These are phyloP conservation scores for Tetrapyrgos nigripes DNA, from an alignment of 1,284 basidiomycete genomes.

Conservation along the genomic window DNA sequence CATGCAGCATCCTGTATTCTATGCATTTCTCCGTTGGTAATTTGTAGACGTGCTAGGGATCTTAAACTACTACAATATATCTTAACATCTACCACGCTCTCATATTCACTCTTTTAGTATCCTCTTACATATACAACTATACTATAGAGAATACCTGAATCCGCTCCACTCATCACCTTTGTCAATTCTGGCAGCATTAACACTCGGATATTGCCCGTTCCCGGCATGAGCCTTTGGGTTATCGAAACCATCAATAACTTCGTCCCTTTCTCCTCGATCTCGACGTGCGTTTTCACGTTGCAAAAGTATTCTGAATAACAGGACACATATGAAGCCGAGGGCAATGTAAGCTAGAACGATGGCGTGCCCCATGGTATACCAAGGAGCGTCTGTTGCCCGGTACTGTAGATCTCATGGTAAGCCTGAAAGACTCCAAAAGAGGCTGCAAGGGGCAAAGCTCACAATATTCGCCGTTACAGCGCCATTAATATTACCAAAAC, in stretches of 20 bases:
- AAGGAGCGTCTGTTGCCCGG: constrained; percentile 53
- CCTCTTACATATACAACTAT: neutral
- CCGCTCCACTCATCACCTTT: constrained; percentile 68
- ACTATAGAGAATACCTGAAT: constrained; percentile 50
- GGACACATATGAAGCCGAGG: constrained; percentile 49
- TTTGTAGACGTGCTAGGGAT: constrained; percentile 17
- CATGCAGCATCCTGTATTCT: constrained; percentile 10
- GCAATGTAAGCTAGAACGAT: constrained; percentile 15
- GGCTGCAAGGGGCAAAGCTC: neutral
- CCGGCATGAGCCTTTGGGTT: constrained; percentile 43
- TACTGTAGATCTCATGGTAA: constrained; percentile 47
- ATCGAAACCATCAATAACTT: constrained; percentile 58
- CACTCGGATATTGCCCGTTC: constrained; percentile 52
- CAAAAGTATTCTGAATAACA: constrained; percentile 61
- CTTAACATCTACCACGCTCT: neutral
- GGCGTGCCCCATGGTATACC: constrained; percentile 14
- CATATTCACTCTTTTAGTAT: neutral
- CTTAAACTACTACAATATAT: constrained; percentile 31
- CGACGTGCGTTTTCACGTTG: constrained; percentile 65
- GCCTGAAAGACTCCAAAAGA: constrained; percentile 3
- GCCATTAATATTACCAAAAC: constrained; percentile 69
- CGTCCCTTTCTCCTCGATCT: constrained; percentile 69
- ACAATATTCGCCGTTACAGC: constrained; percentile 75
- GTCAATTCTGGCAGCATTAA: constrained; percentile 55
- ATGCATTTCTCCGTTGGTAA: constrained; percentile 7